Conservation (phyloP, 768 basidiomycete species). For the Boletellus sp. region DNA sequence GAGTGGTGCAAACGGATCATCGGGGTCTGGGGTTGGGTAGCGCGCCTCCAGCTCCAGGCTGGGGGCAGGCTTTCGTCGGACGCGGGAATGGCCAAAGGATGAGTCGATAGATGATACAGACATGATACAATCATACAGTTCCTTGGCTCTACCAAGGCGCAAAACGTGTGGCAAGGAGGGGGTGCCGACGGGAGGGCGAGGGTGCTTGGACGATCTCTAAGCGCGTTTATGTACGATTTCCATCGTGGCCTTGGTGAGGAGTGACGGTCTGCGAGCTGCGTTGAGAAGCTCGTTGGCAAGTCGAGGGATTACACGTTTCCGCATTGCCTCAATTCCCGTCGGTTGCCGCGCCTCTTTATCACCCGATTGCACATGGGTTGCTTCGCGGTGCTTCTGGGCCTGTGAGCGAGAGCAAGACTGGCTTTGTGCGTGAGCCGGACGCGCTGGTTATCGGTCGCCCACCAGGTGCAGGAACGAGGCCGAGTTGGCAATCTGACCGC, state of each 20-base stretch:
- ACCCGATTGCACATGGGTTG: conserved; percentile 10
- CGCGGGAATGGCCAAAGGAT: conserved; percentile 21
- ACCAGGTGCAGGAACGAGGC: neutral
- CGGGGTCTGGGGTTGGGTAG: conserved; percentile 66
- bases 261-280: conserved; percentile 10
- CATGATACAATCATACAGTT: conserved; percentile 30
- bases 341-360: conserved; percentile 29
- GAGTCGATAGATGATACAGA: conserved; percentile 28
- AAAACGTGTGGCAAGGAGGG: conserved; percentile 11
- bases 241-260: conserved; percentile 37
- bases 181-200: conserved; percentile 18
- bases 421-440: neutral
- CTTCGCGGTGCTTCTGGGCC: conserved; percentile 22
- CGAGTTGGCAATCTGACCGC: conserved; percentile 9
- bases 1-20: conserved; percentile 68
- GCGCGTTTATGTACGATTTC: conserved; percentile 29
- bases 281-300: conserved; percentile 12
- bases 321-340: conserved; percentile 32
- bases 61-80: conserved; percentile 56
- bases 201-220: conserved; percentile 6
- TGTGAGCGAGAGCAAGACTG: conserved; percentile 5
- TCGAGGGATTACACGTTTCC: conserved; percentile 20
- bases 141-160: conserved; percentile 10
- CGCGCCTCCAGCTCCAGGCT: conserved; percentile 46
- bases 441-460: neutral